Percentiles rank a stretch among this genome's conserved stretches.
Evolutionary conservation across 2,329 filamentous ascomycete species (phyloP).

Genomic region (Lachnellula subtilissima): DNA sequence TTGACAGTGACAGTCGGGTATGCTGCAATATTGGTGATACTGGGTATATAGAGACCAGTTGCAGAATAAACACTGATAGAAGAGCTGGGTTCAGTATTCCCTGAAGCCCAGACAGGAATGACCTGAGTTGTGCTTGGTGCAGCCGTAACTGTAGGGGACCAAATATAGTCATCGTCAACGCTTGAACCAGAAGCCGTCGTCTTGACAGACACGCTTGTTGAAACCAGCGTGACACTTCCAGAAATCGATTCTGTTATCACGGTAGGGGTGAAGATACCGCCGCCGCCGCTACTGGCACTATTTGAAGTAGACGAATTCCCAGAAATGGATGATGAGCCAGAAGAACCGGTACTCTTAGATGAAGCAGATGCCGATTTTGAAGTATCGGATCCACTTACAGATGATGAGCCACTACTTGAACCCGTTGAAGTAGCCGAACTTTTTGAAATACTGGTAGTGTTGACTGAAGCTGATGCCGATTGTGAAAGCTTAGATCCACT

Average conservation of each 20-base stretch:
- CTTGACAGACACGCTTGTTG: too few relatives aligned
- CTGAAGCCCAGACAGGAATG: neutral
- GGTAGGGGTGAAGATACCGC: too few relatives aligned
- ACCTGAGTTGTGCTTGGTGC: neutral
- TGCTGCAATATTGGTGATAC: neutral
- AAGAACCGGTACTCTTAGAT: too few relatives aligned
- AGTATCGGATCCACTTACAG: neutral
- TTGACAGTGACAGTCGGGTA: neutral
- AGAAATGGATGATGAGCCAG: too few relatives aligned
- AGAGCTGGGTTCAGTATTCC: neutral
- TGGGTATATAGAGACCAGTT: slow-evolving; percentile 1
- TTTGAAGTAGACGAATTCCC: too few relatives aligned
- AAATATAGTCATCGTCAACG: neutral
- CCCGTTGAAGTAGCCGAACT: neutral
- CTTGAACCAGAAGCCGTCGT: too few relatives aligned
- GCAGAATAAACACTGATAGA: neutral
- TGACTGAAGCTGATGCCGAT: neutral
- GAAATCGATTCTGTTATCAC: neutral
- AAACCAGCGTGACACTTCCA: neutral
- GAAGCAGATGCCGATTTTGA: neutral
- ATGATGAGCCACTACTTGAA: neutral
- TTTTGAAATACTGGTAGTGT: neutral
- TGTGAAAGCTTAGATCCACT: neutral
- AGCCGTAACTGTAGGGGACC: neutral
- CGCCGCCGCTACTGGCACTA: too few relatives aligned